Percentiles rank a stretch among this genome's conserved stretches.
Conservation (phyloP, 176 grass and related monocot genomes). For the Musa acuminata region DNA sequence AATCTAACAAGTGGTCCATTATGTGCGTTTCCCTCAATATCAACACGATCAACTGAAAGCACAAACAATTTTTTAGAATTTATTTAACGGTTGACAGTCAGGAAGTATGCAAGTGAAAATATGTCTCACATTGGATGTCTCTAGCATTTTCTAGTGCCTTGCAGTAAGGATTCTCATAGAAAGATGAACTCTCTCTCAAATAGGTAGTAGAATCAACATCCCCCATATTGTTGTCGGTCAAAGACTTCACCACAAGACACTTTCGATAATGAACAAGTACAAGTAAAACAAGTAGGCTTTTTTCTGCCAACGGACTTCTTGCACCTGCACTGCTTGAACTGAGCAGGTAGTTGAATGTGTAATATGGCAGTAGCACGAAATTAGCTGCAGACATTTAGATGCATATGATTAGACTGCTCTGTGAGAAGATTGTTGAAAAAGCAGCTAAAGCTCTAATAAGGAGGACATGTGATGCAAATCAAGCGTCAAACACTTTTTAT, state of each 20-base stretch:
- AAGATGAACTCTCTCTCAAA: slow-evolving; percentile 46
- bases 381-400: slow-evolving; percentile 63
- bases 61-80: slow-evolving; percentile 23
- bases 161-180: slow-evolving; percentile 89
- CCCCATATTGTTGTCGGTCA: slow-evolving; percentile 34
- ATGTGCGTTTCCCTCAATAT: slow-evolving; percentile 88
- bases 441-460: no score
- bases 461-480: neutral
- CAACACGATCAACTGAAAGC: slow-evolving; percentile 75
- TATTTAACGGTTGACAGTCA: slow-evolving; percentile 18
- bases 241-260: slow-evolving; percentile 44
- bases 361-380: slow-evolving; percentile 82
- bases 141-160: slow-evolving; percentile 78
- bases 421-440: neutral
- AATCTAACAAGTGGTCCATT: slow-evolving; percentile 72
- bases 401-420: neutral
- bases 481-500: neutral
- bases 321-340: slow-evolving; percentile 50
- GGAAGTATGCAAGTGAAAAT: neutral
- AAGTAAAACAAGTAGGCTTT: slow-evolving; percentile 82
- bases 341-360: slow-evolving; percentile 87
- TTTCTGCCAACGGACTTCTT: slow-evolving; percentile 71
- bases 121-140: slow-evolving; percentile 76
- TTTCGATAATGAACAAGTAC: slow-evolving; percentile 87
- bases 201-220: slow-evolving; percentile 33